Base-by-base conservation (phyloP, 1,284 basidiomycete species). In the Mycosarcoma maydis region DNA sequence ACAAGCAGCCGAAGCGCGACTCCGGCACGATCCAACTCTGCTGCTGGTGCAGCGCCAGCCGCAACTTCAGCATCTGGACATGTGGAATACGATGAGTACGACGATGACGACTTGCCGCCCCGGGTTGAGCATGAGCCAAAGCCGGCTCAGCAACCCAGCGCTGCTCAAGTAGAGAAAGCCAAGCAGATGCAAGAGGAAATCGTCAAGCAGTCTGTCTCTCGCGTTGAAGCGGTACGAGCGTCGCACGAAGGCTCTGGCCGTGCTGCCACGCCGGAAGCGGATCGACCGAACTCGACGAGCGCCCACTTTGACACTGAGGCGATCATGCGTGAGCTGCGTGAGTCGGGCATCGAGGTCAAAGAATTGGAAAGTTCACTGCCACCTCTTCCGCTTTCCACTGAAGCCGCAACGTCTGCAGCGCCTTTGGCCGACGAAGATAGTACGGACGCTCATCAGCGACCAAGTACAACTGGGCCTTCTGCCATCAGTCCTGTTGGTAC, bases 321-420 rank as follows among this genome's bases (percentile, higher is more conserved):
- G n/a, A 72, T 78, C 11, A 53, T 78, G 34, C 73, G 71, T 32
- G 75, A 77, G 51, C 42, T 78, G 45, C 53, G 75, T 11, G 68
- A 75, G 44, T 72, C 72, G 13, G 76, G 76, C 2, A 77, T 78
- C 44, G 68, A 77, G 39, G 76, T 78, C 1, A 60, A 54, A 33
- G 76, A 78, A 56, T 66, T 78, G 8, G 51, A 77, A 39, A 76
- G 73, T 43, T 76, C 71, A 17, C 41, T 78, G 26, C 76, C 76
- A 5, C 71, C 73, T 17, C 62, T 78, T 23, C 61, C 61, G 10
- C 50, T 73, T 11, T 59, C 71, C 3, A 44, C 58, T 2, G 37
- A 39, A 10, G 7, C 51, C 20, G 17, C 45, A 23, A 17, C 32
- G 9, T 29, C 34, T 6, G 37, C 40, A 22, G 38, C 11, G 9